Evolutionary conservation across 2,329 filamentous ascomycete genomes (phyloP).

Genomic region (Akanthomyces dipterigenus): DNA sequence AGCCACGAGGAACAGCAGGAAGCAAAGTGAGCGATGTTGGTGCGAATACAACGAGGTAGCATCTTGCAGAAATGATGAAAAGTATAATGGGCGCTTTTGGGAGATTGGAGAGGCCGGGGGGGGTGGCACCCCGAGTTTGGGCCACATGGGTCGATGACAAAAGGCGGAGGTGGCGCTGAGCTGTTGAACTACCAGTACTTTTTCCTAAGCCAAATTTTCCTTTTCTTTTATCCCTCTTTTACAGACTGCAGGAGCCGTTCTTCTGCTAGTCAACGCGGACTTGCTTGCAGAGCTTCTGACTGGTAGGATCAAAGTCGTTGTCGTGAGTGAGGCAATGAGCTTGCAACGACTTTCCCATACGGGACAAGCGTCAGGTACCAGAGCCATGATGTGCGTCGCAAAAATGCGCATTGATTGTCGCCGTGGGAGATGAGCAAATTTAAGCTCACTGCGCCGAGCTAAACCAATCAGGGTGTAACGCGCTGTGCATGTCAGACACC

Average conservation of each 20-base stretch:
- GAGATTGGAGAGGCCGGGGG: not conserved
- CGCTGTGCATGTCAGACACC: not conserved
- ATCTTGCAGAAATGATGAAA: not conserved
- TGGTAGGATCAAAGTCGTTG: not conserved
- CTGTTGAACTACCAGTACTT: too few species aligned
- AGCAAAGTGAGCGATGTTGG: not conserved
- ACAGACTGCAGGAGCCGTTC: too few species aligned
- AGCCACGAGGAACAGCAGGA: too few species aligned
- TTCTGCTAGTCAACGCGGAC: too few species aligned
- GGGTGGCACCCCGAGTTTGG: not conserved
- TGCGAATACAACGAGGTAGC: not conserved
- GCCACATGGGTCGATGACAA: not conserved
- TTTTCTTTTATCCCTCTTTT: too few species aligned
- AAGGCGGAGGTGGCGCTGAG: not conserved
- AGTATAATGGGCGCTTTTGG: not conserved
- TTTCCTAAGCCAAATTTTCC: too few species aligned
- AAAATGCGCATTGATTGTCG: too few species aligned
- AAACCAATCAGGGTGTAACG: not conserved
- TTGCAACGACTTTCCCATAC: not conserved
- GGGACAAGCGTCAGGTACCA: constrained; percentile 16
- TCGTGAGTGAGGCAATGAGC: not conserved
- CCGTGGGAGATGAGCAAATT: constrained; percentile 5
- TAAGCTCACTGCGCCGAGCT: not conserved
- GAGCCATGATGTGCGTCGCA: not conserved
- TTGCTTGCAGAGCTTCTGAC: too few species aligned